phyloP scores from a whole-genome alignment of 2,329 filamentous ascomycete genomes.

The Trichothecium sympodiale region DNA sequence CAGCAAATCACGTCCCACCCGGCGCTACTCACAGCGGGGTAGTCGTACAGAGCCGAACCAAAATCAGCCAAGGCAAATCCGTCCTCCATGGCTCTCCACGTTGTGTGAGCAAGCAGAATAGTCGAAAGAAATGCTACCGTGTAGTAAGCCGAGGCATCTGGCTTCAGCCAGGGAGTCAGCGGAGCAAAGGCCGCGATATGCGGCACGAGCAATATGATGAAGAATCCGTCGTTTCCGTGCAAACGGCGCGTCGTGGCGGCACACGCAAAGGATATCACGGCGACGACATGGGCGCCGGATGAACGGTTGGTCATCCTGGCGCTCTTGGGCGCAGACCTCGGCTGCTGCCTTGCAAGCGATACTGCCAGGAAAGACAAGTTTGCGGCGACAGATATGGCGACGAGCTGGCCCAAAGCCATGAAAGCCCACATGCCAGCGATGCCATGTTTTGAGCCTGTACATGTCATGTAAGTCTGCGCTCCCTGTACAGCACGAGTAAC shows the following conservation, averaged over 20 bases:
- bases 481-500: neutral
- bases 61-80: slow-evolving; percentile 5
- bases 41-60: slow-evolving; percentile 9
- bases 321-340: slow-evolving; percentile 4
- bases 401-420: slow-evolving; percentile 14
- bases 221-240: too few species aligned
- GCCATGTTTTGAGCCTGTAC: slow-evolving; percentile 7
- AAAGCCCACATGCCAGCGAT: slow-evolving; percentile 13
- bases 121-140: neutral
- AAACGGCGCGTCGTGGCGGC: too few species aligned
- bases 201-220: too few species aligned
- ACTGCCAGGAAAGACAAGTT: slow-evolving; percentile 16
- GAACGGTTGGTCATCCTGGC: slow-evolving; percentile 7
- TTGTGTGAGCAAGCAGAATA: slow-evolving; percentile 4
- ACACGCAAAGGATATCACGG: too few species aligned
- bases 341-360: slow-evolving; percentile 5
- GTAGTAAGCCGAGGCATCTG: neutral
- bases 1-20: slow-evolving; percentile 16
- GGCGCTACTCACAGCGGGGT: slow-evolving; percentile 15
- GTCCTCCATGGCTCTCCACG: slow-evolving; percentile 1
- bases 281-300: too few species aligned
- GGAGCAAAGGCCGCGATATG: too few species aligned
- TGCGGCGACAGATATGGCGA: slow-evolving; percentile 15
- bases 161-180: too few species aligned
- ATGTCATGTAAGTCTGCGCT: neutral